These are phyloP conservation scores for Zymoseptoria passerinii DNA, from an alignment of 2,329 filamentous ascomycete genomes.

Conservation along the genomic window DNA sequence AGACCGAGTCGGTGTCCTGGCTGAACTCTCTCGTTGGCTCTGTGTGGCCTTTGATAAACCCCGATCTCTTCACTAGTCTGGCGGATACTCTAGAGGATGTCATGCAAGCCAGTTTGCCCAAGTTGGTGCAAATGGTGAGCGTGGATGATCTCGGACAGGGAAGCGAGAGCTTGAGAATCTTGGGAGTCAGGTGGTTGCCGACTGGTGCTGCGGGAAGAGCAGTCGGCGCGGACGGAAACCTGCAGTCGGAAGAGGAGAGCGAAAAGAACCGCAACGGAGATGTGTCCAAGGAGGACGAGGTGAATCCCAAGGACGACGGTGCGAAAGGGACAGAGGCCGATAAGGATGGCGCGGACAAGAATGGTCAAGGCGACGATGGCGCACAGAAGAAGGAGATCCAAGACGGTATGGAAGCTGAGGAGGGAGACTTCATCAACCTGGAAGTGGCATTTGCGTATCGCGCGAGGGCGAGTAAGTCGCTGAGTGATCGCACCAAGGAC, in stretches of 20 bases:
- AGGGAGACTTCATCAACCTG: slow-evolving; percentile 70
- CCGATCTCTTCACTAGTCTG: slow-evolving; percentile 61
- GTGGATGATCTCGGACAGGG: slow-evolving; percentile 70
- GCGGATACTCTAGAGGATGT: slow-evolving; percentile 68
- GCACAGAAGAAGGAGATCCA: slow-evolving; percentile 28
- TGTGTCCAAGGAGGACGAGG: slow-evolving; percentile 33
- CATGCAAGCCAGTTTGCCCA: slow-evolving; percentile 68
- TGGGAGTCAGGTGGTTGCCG: slow-evolving; percentile 64
- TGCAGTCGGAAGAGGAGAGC: slow-evolving; percentile 41
- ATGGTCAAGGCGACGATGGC: slow-evolving; percentile 15
- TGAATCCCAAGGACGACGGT: slow-evolving; percentile 27
- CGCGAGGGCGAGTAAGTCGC: slow-evolving; percentile 49
- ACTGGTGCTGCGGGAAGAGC: slow-evolving; percentile 59
- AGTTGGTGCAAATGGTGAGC: slow-evolving; percentile 63
- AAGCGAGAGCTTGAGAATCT: slow-evolving; percentile 60
- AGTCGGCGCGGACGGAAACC: slow-evolving; percentile 50
- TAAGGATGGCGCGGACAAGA: slow-evolving; percentile 21
- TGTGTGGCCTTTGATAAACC: slow-evolving; percentile 68
- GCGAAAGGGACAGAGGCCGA: slow-evolving; percentile 31
- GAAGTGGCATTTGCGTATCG: slow-evolving; percentile 69
- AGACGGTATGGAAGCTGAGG: slow-evolving; percentile 65
- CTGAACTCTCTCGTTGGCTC: slow-evolving; percentile 60
- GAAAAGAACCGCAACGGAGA: slow-evolving; percentile 45
- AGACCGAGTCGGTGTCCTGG: slow-evolving; percentile 62
- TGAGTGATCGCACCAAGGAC: slow-evolving; percentile 58